Base-by-base conservation (phyloP, 148 eudicot genomes). In the Polygonum aviculare region DNA sequence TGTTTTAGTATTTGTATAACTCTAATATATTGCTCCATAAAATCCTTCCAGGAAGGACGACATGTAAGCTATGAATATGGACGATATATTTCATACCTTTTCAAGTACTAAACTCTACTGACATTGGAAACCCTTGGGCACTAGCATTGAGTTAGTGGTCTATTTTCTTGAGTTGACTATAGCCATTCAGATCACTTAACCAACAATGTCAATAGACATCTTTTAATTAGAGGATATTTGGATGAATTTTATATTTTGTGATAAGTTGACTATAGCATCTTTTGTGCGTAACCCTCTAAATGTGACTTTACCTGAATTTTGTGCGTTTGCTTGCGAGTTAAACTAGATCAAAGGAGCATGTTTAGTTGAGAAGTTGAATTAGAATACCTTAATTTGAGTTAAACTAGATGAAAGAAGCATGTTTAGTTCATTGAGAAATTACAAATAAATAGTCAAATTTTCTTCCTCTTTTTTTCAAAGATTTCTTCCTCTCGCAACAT, bases 61-160 rank as follows among this genome's bases (percentile, higher is more conserved):
- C 83, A 82, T 22, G 76, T 78, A 21, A 94, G 98, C 78, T 94
- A 85, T 83, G 98, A 94, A 81, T 94, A 94, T 80, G 97, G 94
- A 1, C 89, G 98, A 1, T 94, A 94, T 82, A 67, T 14, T 67
- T 67, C 8, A 44, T 67, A 67, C 71, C 5, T 15, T 36, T 35
- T 67, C 38, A 67, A 36, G 44, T 67, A 67, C 4, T 36, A 4
- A 67, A 67, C 71, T 67, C 39, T 63, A 31, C 40, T 63, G 35
- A 67, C 71, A 1, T 67, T n/a, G 44, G 44, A 35, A 15, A 36
- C 10, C 18, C 71, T 67, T 67, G 44, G 15, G 41, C 14, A 21
- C 41, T 65, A 35, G 44, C 40, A 33, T 65, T 38, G 44, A 65
- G 41, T 33, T 65, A 36, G 41, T 65, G 36, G 5, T 65, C 41